phyloP scores from a whole-genome alignment of 2,329 filamentous ascomycete genomes.

The Didymella segeticola region DNA sequence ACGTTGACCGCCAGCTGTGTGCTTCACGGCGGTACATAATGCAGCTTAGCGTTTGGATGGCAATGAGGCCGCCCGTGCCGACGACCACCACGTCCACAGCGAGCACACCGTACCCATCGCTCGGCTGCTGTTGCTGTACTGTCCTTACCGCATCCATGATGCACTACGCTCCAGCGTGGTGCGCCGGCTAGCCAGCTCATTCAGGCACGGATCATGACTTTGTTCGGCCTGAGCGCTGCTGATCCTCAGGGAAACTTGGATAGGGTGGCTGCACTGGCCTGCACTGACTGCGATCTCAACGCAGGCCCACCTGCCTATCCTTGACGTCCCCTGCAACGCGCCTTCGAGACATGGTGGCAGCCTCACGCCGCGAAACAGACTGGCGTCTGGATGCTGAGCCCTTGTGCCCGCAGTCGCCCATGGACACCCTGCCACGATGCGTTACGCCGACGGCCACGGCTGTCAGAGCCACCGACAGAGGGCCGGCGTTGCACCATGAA shows the following conservation, averaged over 20 bases:
- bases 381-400: constrained; percentile 16
- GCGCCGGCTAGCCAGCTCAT: constrained; percentile 25
- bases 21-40: constrained; percentile 34
- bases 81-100: constrained; percentile 8
- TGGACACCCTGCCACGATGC: constrained; percentile 23
- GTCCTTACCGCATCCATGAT: constrained; percentile 15
- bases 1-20: constrained; percentile 44
- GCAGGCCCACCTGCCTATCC: constrained; percentile 13
- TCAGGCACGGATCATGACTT: constrained; percentile 39
- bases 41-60: constrained; percentile 17
- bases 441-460: constrained; percentile 35
- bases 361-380: constrained; percentile 31
- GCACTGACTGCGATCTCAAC: constrained; percentile 14
- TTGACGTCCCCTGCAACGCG: constrained; percentile 15
- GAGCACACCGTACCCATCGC: constrained; percentile 20
- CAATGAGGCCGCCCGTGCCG: constrained; percentile 29
- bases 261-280: constrained; percentile 11
- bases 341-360: constrained; percentile 38
- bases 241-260: constrained; percentile 41
- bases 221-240: constrained; percentile 23
- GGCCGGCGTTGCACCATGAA: constrained; percentile 35
- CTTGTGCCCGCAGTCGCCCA: constrained; percentile 4
- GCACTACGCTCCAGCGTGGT: constrained; percentile 12
- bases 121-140: constrained; percentile 23
- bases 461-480: constrained; percentile 41